Evolutionary conservation across 2,329 filamentous ascomycete species (phyloP), one percentile per base, ranked within the genome.

Genomic region (Beauveria sp.): DNA sequence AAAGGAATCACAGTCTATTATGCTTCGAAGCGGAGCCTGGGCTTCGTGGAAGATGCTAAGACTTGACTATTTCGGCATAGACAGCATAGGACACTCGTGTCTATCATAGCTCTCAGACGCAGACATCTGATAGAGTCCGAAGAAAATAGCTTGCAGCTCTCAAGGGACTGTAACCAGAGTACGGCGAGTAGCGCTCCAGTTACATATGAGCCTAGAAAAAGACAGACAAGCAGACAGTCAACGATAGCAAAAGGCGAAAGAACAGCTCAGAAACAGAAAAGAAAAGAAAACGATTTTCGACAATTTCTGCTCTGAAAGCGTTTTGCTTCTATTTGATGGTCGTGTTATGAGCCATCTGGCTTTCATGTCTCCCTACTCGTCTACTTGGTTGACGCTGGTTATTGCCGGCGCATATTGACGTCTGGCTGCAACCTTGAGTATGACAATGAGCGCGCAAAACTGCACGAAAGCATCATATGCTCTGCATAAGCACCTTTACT

Each of bases 161-260:
- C 77, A 70, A 75, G 68, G 79, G 40, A 60, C 79, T 80, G 79
- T 81, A 82, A 77, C 79, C 78, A 76, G 77, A 75, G 78, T 74
- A 77, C 77, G 80, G 81, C 80, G 80, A 78, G 78, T 83, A 83
- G 82, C 80, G 80, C 81, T 80, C 79, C 76, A 80, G 76, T 78
- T 78, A 78, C 85, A 82, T 83, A 84, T 83, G 84, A 89, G 89
- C 86, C 75, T 76, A 76, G 75, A 74, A 67, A 72, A 71, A 63
- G 51, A 53, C 61, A 63, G 56, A 72, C 42, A 60, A 64, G 43
- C 60, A 62, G 54, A 71, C 68, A 69, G 65, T 65, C 65, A 61
- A 86, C 83, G 86, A 86, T 90, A 89, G 88, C 87, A 88, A 84
- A 87, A 79, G 75, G 78, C 73, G 77, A 63, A 50, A 61, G 31